phyloP scores from a whole-genome alignment of 1,139 yeast species.

The Meyerozyma elateridarum region DNA sequence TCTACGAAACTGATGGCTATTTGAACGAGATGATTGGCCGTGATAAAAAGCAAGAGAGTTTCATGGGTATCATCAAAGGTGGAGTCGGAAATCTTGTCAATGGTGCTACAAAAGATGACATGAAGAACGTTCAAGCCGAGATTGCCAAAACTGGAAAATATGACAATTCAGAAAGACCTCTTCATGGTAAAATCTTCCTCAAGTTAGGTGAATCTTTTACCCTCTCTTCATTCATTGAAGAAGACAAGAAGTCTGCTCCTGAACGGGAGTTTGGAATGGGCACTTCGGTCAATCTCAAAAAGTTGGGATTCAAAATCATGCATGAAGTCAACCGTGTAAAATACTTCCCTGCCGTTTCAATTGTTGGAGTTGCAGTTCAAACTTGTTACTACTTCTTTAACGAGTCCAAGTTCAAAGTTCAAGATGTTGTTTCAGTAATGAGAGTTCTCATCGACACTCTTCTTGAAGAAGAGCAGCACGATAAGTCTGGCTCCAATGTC shows the following conservation, averaged over 20 bases:
- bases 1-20: conserved; percentile 63
- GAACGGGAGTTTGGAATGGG: conserved; percentile 8
- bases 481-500: conserved; percentile 17
- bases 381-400: conserved; percentile 23
- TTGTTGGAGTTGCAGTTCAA: conserved; percentile 37
- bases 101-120: conserved; percentile 11
- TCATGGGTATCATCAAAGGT: conserved; percentile 29
- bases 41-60: conserved; percentile 51
- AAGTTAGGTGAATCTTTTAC: conserved; percentile 34
- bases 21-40: conserved; percentile 57
- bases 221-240: conserved; percentile 22
- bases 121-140: conserved; percentile 4
- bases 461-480: conserved; percentile 18
- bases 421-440: conserved; percentile 27
- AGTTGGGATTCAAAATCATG: conserved; percentile 38
- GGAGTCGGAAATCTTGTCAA: conserved; percentile 17
- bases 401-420: conserved; percentile 17
- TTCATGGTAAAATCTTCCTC: conserved; percentile 38
- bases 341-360: conserved; percentile 34
- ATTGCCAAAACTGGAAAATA: conserved; percentile 17
- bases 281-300: conserved; percentile 31
- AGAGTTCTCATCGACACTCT: conserved; percentile 20
- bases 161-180: conserved; percentile 24
- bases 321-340: conserved; percentile 37
- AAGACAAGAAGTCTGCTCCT: conserved; percentile 6